Percentiles rank a stretch among this genome's conserved stretches.
Evolutionary conservation across 2,329 filamentous ascomycete genomes (phyloP).

Genomic region (Calonectria multiphialidica): DNA sequence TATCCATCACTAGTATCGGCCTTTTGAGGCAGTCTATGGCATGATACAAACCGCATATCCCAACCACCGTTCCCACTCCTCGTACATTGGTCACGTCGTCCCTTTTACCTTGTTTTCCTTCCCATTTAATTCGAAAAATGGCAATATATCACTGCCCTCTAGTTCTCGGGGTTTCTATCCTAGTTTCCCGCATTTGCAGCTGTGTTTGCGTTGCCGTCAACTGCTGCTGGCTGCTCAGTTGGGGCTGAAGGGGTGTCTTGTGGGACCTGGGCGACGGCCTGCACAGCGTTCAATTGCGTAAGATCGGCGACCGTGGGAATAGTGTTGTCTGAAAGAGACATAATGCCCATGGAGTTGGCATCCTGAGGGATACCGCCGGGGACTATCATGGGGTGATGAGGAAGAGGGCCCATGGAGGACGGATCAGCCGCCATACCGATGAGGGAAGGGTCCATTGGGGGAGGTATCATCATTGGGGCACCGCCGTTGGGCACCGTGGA

Average conservation of each 20-base stretch:
- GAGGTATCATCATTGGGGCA: constrained; percentile 38
- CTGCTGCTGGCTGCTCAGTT: constrained; percentile 25
- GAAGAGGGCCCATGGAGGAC: constrained; percentile 38
- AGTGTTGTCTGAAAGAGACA: constrained; percentile 32
- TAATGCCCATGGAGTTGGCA: constrained; percentile 20
- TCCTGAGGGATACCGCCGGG: constrained; percentile 30
- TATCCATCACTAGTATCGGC: constrained; percentile 27
- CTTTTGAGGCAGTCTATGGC: not conserved
- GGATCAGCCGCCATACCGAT: constrained; percentile 38
- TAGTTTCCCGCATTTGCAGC: constrained; percentile 4
- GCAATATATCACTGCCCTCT: not conserved
- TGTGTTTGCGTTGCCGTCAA: constrained; percentile 19
- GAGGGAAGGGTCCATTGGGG: constrained; percentile 37
- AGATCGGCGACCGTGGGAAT: constrained; percentile 25
- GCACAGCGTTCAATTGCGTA: constrained; percentile 27
- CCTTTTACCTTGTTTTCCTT: not conserved
- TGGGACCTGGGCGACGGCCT: constrained; percentile 11
- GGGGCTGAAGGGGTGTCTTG: constrained; percentile 18
- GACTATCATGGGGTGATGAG: constrained; percentile 42
- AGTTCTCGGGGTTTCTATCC: not conserved
- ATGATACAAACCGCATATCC: constrained; percentile 14
- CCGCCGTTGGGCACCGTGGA: constrained; percentile 39
- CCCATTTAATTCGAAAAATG: not conserved
- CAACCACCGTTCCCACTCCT: constrained; percentile 1
- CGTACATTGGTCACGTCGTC: not conserved